phyloP scores from a whole-genome alignment of 2,329 filamentous ascomycete species.

The Cryoendolithus antarcticus region DNA sequence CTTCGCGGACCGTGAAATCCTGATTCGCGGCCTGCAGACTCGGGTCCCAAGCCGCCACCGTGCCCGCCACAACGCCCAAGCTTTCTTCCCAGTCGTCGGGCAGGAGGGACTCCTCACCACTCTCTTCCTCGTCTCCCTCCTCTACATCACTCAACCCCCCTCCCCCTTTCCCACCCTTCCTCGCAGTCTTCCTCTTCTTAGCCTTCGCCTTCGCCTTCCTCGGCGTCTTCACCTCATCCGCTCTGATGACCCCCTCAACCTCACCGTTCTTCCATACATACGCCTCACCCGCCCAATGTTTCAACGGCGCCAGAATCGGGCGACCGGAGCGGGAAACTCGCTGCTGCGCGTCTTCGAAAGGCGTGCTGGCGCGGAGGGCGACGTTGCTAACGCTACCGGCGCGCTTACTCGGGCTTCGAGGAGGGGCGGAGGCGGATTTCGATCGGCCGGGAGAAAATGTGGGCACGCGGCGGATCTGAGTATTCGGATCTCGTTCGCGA shows the following conservation, averaged over 20 bases:
- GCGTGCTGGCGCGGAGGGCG: slow-evolving; percentile 25
- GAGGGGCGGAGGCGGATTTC: not conserved
- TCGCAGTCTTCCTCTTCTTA: slow-evolving; percentile 16
- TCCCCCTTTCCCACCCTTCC: slow-evolving; percentile 11
- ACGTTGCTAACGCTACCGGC: slow-evolving; percentile 19
- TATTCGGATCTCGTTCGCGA: slow-evolving; percentile 13
- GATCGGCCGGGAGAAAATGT: slow-evolving; percentile 9
- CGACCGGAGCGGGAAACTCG: slow-evolving; percentile 66
- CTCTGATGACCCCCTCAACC: slow-evolving; percentile 66
- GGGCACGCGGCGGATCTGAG: slow-evolving; percentile 7
- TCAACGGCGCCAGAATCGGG: slow-evolving; percentile 62
- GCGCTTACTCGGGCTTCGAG: slow-evolving; percentile 6
- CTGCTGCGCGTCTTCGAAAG: slow-evolving; percentile 37
- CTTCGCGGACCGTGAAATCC: slow-evolving; percentile 29
- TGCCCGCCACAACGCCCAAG: slow-evolving; percentile 51
- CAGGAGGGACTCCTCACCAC: slow-evolving; percentile 42
- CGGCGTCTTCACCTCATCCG: slow-evolving; percentile 43
- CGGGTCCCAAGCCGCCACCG: slow-evolving; percentile 46
- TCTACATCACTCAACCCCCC: slow-evolving; percentile 14
- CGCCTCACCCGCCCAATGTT: slow-evolving; percentile 78
- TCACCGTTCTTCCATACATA: slow-evolving; percentile 56
- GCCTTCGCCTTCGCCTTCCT: slow-evolving; percentile 23
- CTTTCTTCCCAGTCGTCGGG: slow-evolving; percentile 59
- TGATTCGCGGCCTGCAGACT: slow-evolving; percentile 17
- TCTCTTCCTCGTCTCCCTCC: slow-evolving; percentile 26